These are phyloP conservation scores for Kwoniella sp. DNA, from an alignment of 768 basidiomycete species.

Conservation along the genomic window DNA sequence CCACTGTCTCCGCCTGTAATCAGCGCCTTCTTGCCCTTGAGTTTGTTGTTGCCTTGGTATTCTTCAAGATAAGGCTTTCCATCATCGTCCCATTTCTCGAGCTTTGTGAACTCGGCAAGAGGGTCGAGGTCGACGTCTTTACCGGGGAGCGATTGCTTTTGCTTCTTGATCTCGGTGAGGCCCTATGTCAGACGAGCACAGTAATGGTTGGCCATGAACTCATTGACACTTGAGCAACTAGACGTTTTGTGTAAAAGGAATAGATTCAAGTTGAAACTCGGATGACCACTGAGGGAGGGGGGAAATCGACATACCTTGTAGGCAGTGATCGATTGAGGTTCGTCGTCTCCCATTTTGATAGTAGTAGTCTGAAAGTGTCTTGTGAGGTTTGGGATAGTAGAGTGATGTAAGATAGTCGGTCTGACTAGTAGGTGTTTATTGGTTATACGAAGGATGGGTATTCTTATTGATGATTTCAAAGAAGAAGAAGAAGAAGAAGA, in stretches of 20 bases:
- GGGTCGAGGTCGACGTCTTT: conserved; percentile 62
- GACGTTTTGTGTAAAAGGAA: too few species aligned
- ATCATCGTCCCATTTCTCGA: conserved; percentile 62
- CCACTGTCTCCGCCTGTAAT: conserved; percentile 52
- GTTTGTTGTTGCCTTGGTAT: conserved; percentile 63
- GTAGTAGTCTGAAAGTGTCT: conserved; percentile 19
- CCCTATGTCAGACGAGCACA: conserved; percentile 31
- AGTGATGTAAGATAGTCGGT: not conserved
- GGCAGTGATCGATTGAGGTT: conserved; percentile 48
- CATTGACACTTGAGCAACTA: too few species aligned
- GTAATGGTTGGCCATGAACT: too few species aligned
- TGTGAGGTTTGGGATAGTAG: not conserved
- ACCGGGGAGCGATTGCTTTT: conserved; percentile 62
- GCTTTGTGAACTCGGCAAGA: conserved; percentile 48
- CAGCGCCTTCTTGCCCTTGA: conserved; percentile 54
- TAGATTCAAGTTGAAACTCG: too few species aligned
- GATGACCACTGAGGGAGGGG: too few species aligned
- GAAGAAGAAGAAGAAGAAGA: conserved; percentile 13
- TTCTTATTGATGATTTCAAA: not conserved
- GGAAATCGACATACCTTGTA: conserved; percentile 39
- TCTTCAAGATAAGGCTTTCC: conserved; percentile 61
- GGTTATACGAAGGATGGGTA: not conserved
- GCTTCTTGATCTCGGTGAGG: conserved; percentile 48
- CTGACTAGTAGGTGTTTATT: conserved; percentile 2
- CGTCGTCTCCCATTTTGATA: conserved; percentile 40